These are phyloP conservation scores for Sporopachydermia lactativora DNA, from an alignment of 805 yeast species.

Conservation along the genomic window DNA sequence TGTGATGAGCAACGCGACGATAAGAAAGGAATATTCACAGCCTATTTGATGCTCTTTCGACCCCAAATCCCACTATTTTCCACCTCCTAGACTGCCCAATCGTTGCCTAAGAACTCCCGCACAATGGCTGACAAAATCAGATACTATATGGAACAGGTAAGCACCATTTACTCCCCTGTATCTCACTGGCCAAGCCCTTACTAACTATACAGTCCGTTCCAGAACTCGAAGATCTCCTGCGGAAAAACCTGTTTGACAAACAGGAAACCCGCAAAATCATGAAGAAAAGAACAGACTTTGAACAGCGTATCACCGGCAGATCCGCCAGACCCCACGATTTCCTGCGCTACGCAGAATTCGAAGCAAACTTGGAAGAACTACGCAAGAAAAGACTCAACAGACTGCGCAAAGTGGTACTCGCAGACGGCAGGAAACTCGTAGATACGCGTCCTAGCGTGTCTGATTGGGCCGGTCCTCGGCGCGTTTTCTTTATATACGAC, in stretches of 20 bases:
- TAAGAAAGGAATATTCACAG: no score
- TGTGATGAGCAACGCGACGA: no score
- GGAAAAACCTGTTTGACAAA: constrained; percentile 58
- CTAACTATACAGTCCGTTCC: constrained; percentile 70
- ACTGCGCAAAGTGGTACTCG: constrained; percentile 28
- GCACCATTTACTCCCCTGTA: constrained; percentile 3
- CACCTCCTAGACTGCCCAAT: no score
- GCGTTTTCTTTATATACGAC: constrained; percentile 72
- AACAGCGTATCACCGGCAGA: constrained; percentile 75
- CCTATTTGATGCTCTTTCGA: no score
- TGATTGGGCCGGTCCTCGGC: constrained; percentile 76
- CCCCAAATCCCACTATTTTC: no score
- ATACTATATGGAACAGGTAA: constrained; percentile 36
- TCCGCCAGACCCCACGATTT: constrained; percentile 71
- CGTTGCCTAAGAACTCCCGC: no score
- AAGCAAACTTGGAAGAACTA: constrained; percentile 61
- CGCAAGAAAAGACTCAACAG: constrained; percentile 59
- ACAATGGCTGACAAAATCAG: constrained; percentile 42
- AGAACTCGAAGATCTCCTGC: constrained; percentile 78
- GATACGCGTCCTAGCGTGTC: constrained; percentile 39
- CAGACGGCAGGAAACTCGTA: constrained; percentile 11
- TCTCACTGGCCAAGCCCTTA: no score
- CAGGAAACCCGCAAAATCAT: constrained; percentile 73
- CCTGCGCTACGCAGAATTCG: constrained; percentile 67
- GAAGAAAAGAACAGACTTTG: constrained; percentile 92